Evolutionary conservation across 306 rosid genomes (phyloP).

Genomic region (Begonia masoniana): DNA sequence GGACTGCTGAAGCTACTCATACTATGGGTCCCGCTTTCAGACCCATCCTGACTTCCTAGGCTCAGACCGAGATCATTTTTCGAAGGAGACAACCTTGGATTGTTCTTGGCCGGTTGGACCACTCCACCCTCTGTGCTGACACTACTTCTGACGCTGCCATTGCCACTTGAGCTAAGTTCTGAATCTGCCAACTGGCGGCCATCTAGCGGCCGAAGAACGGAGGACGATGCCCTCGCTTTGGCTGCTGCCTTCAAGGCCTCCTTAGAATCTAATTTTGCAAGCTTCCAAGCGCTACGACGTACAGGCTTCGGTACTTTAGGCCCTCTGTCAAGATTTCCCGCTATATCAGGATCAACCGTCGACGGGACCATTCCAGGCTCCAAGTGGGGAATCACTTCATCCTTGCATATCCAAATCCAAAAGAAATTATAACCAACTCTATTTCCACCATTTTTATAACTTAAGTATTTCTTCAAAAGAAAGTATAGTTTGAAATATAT

Average conservation of each 20-base stretch:
- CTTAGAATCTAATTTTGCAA: slow-evolving; percentile 77
- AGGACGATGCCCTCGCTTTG: slow-evolving; percentile 96
- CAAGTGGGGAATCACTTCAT: slow-evolving; percentile 95
- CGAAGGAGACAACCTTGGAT: slow-evolving; percentile 52
- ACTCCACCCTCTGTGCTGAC: slow-evolving; percentile 47
- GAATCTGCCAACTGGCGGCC: slow-evolving; percentile 39
- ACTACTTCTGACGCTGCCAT: slow-evolving; percentile 80
- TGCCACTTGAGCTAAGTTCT: slow-evolving; percentile 81
- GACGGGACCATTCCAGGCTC: slow-evolving; percentile 98
- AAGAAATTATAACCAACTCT: too few species aligned
- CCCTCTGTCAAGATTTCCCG: slow-evolving; percentile 63
- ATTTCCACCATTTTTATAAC: background rate
- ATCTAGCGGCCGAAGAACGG: slow-evolving; percentile 79
- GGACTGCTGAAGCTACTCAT: slow-evolving; percentile 97
- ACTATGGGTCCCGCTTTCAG: slow-evolving; percentile 91
- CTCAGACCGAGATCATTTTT: slow-evolving; percentile 65
- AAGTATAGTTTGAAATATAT: too few species aligned
- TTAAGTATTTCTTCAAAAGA: too few species aligned
- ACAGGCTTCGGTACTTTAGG: slow-evolving; percentile 57
- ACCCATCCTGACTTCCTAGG: slow-evolving; percentile 84
- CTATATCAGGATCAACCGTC: slow-evolving; percentile 90
- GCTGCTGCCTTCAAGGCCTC: slow-evolving; percentile 90
- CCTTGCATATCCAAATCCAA: slow-evolving; percentile 22
- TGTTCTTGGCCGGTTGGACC: slow-evolving; percentile 59
- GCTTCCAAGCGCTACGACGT: slow-evolving; percentile 91